A percentile compares a stretch with the other conserved stretches of the same genome.
phyloP scores from a whole-genome alignment of 116 monocot species.

The Phalaenopsis hybrid region DNA sequence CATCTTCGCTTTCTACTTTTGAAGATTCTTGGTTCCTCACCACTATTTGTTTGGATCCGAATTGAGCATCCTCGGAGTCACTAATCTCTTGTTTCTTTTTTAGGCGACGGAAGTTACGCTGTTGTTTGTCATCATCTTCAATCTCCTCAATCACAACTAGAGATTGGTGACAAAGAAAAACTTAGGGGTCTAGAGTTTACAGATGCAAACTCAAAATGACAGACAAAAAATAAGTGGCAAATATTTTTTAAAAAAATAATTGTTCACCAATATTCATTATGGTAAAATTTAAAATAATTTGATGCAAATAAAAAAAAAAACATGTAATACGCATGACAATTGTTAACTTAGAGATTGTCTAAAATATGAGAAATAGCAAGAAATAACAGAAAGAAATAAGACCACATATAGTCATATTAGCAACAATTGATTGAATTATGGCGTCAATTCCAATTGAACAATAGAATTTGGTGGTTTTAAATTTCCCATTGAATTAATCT shows the following conservation, averaged over 20 bases:
- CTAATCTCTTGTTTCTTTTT: constrained; percentile 37
- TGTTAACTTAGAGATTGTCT: no score
- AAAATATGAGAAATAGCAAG: no score
- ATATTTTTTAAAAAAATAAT: not conserved
- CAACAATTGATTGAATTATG: no score
- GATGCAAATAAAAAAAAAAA: no score
- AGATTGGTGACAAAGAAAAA: not conserved
- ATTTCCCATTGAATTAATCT: no score
- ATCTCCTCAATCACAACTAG: constrained; percentile 93
- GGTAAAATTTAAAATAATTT: not conserved
- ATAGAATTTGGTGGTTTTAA: no score
- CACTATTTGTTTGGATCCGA: constrained; percentile 29
- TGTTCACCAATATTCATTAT: not conserved
- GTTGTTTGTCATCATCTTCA: constrained; percentile 60
- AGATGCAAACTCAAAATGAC: not conserved
- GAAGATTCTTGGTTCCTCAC: constrained; percentile 21
- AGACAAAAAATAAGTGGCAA: not conserved
- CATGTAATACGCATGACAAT: no score
- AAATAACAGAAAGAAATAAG: no score
- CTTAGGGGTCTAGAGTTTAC: not conserved
- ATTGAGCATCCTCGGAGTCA: constrained; percentile 37
- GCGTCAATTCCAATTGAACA: no score
- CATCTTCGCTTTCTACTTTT: constrained; percentile 79
- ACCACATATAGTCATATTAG: no score
- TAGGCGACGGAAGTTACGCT: constrained; percentile 10